Evolutionary conservation across 176 grass and related monocot species (phyloP).

Genomic region (Ensete ventricosum): DNA sequence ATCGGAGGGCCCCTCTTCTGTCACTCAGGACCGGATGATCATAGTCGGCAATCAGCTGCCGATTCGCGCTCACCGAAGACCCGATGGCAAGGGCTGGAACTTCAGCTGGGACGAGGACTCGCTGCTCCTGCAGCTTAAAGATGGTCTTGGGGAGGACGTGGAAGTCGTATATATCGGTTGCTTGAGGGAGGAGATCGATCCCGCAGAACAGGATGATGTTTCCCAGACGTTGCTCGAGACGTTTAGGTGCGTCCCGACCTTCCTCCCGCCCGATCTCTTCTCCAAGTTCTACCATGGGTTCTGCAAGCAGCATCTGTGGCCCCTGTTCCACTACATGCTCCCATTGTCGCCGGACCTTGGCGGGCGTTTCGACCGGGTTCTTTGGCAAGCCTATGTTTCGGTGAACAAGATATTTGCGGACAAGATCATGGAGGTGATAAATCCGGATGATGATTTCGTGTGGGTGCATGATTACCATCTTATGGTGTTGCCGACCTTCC

Average conservation of each 20-base stretch:
- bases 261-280: conserved; percentile 30
- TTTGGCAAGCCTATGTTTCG: conserved; percentile 53
- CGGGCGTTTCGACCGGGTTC: conserved; percentile 36
- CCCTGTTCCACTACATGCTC: conserved; percentile 49
- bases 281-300: conserved; percentile 46
- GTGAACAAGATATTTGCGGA: conserved; percentile 58
- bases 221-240: conserved; percentile 32
- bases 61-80: conserved; percentile 21
- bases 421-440: conserved; percentile 52
- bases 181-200: conserved; percentile 38
- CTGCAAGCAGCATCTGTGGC: conserved; percentile 48
- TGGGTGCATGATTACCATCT: conserved; percentile 67
- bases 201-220: conserved; percentile 37
- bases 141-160: conserved; percentile 32
- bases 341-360: conserved; percentile 46
- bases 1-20: conserved; percentile 31
- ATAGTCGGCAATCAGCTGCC: conserved; percentile 52
- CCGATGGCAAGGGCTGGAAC: conserved; percentile 30
- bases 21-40: conserved; percentile 32
- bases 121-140: conserved; percentile 41
- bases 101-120: conserved; percentile 61
- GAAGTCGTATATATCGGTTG: conserved; percentile 41
- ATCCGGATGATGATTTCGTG: conserved; percentile 39
- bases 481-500: conserved; percentile 47
- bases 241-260: conserved; percentile 41